A percentile compares a stretch with the other conserved stretches of the same genome.
Conservation (phyloP, 2,329 filamentous ascomycete genomes). For the Trichoderma hamatum region DNA sequence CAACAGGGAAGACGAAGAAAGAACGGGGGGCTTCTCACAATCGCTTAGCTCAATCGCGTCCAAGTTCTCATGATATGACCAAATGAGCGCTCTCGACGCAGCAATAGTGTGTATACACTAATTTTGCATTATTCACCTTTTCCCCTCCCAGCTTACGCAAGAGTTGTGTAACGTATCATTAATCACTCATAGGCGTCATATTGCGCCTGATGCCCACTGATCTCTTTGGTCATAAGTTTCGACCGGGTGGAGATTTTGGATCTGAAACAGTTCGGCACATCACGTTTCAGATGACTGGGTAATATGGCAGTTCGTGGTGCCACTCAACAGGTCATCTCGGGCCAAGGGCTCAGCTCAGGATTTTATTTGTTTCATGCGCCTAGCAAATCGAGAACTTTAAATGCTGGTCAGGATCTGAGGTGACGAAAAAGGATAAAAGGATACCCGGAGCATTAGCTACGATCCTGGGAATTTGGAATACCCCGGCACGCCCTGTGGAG, state of each 20-base stretch:
- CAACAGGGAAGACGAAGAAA: slow-evolving; percentile 17
- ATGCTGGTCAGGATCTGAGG: not conserved
- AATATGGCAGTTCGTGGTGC: slow-evolving; percentile 2
- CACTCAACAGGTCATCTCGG: slow-evolving; percentile 10
- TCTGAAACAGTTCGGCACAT: slow-evolving; percentile 22
- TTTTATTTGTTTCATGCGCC: slow-evolving; percentile 7
- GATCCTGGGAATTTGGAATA: not conserved
- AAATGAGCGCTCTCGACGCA: not conserved
- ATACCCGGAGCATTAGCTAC: not conserved
- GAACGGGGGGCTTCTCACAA: slow-evolving; percentile 3
- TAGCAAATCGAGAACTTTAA: not conserved
- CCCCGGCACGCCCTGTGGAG: not conserved
- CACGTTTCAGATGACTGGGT: slow-evolving; percentile 16
- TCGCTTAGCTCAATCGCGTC: slow-evolving; percentile 21
- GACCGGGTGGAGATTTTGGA: slow-evolving; percentile 9
- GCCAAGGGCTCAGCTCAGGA: slow-evolving; percentile 14
- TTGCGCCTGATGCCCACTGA: not conserved
- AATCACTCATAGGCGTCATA: not conserved
- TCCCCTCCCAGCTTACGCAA: not conserved
- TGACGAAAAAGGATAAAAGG: not conserved
- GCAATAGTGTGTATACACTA: not conserved
- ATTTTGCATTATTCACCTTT: not conserved
- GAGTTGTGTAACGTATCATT: slow-evolving; percentile 13
- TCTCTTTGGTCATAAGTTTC: not conserved
- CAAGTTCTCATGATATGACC: slow-evolving; percentile 9